Conservation (phyloP, 2,329 filamentous ascomycete species). For the Alternaria conjuncta region DNA sequence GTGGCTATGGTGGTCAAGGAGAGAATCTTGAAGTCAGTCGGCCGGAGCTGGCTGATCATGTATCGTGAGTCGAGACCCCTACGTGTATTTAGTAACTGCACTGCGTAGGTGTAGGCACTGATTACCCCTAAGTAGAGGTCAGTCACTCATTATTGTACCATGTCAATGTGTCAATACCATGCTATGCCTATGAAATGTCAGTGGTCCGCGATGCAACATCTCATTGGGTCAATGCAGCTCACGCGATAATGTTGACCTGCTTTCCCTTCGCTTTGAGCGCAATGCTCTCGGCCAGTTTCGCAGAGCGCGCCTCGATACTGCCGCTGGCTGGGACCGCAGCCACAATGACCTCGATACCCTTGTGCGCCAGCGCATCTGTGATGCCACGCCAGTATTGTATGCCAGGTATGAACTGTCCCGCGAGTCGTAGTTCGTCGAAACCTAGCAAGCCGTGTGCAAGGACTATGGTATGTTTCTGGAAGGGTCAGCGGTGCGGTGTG, state of each 20-base stretch:
- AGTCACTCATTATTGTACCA: slow-evolving; percentile 14
- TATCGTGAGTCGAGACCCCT: slow-evolving; percentile 69
- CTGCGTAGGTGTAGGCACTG: neutral
- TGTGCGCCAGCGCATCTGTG: slow-evolving; percentile 61
- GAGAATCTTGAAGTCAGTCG: slow-evolving; percentile 75
- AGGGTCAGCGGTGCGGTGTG: slow-evolving; percentile 40
- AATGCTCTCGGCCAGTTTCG: slow-evolving; percentile 61
- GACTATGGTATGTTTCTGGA: slow-evolving; percentile 62
- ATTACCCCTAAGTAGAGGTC: slow-evolving; percentile 46
- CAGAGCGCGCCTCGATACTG: slow-evolving; percentile 64
- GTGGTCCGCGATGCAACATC: neutral
- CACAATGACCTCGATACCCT: slow-evolving; percentile 67
- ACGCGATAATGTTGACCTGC: slow-evolving; percentile 70
- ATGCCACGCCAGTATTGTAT: slow-evolving; percentile 71
- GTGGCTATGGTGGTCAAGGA: slow-evolving; percentile 69
- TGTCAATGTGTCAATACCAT: slow-evolving; percentile 45
- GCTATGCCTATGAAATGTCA: slow-evolving; percentile 58
- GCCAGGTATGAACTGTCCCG: slow-evolving; percentile 61
- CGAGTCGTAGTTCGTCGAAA: slow-evolving; percentile 67
- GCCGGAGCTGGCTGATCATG: slow-evolving; percentile 66
- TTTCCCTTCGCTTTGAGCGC: slow-evolving; percentile 60
- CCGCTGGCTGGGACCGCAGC: slow-evolving; percentile 65
- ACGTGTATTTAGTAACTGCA: slow-evolving; percentile 21
- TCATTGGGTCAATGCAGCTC: slow-evolving; percentile 33
- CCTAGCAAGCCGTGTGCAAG: slow-evolving; percentile 70